Evolutionary conservation across 2,329 filamentous ascomycete genomes (phyloP), one percentile per base, ranked within the genome.

Genomic region (Metarhizium anisopliae): DNA sequence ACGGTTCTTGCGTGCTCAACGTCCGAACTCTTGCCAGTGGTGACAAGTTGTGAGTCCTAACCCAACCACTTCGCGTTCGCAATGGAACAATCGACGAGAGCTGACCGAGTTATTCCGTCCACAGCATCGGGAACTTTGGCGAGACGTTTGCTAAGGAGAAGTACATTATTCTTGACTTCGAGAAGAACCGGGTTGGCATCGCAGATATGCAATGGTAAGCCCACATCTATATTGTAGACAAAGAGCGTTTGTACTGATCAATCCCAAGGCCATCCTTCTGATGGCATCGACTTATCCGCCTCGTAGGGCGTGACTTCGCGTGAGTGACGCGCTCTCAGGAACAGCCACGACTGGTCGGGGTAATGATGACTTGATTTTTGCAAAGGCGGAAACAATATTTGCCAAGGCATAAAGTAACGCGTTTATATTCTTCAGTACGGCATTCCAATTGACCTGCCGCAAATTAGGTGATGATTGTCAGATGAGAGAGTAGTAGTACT

Each of bases 71-170:
- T 14, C 5, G 38, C 38, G 38, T 40, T 13, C 38, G 42, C 16
- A 20, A 8, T 45, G 42, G 8, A 18, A 45, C 16, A 16, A 20
- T 45, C 6, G 14, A 43, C 14, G 11, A 43, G 32, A 45, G 14
- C 3, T 8, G 16, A 35, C n/a, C 11, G 25, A 20, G 35, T 49
- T 43, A 30, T 29, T 49, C 11, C 3, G 10, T 20, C n/a, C 4
- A 16, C 40, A 56, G 55, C 55, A 58, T 62, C n/a, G 60, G 60
- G 6, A 60, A 59, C 47, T 62, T 62, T 55, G 60, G 60, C 42
- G 60, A 61, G 43, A 59, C 56, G 0, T 62, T 62, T 40, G 52
- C 56, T 30, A 62, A 60, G 53, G 59, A 61, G 47, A 60, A 60
- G 55, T 56, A 57, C 43, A 53, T 60, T n/a, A 54, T 60, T 40